A percentile compares a stretch with the other conserved stretches of the same genome.
phyloP scores from a whole-genome alignment of 1,284 basidiomycete species.

The Prillingera fragicola region DNA sequence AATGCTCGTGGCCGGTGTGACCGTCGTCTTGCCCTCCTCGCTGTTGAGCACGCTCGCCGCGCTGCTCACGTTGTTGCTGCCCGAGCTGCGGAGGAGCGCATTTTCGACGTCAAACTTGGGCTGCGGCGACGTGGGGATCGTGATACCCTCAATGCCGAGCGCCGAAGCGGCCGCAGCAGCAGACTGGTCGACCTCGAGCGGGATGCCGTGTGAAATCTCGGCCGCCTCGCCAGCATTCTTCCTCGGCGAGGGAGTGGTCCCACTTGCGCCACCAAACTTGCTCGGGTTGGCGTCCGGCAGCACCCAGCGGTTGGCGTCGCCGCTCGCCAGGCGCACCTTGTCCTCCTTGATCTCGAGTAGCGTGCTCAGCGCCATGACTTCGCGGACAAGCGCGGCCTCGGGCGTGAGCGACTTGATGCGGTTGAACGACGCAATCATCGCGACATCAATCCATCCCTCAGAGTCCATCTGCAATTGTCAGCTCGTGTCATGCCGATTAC shows the following conservation, averaged over 20 bases:
- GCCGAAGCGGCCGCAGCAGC: conserved; percentile 2
- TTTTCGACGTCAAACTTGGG: conserved; percentile 25
- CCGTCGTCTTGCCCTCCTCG: conserved; percentile 20
- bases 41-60: conserved; percentile 21
- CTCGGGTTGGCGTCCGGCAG: conserved; percentile 59
- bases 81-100: conserved; percentile 35
- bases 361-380: conserved; percentile 63
- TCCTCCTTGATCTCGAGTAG: conserved; percentile 64
- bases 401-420: conserved; percentile 66
- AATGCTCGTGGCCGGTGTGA: conserved; percentile 21
- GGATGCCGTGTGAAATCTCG: conserved; percentile 18
- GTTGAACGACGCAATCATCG: conserved; percentile 77
- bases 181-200: conserved; percentile 4
- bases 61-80: conserved; percentile 16
- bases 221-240: conserved; percentile 13
- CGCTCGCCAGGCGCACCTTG: conserved; percentile 61
- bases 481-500: not conserved
- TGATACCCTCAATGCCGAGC: conserved; percentile 15
- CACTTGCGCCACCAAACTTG: conserved; percentile 16
- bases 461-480: conserved; percentile 67
- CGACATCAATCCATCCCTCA: conserved; percentile 77
- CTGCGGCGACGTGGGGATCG: conserved; percentile 4
- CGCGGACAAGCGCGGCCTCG: conserved; percentile 62
- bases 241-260: conserved; percentile 9
- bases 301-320: conserved; percentile 61